A percentile compares a stretch with the other conserved stretches of the same genome.
Evolutionary conservation across 441 rosid genomes (phyloP).

Genomic region (Arabidopsis lyrata): DNA sequence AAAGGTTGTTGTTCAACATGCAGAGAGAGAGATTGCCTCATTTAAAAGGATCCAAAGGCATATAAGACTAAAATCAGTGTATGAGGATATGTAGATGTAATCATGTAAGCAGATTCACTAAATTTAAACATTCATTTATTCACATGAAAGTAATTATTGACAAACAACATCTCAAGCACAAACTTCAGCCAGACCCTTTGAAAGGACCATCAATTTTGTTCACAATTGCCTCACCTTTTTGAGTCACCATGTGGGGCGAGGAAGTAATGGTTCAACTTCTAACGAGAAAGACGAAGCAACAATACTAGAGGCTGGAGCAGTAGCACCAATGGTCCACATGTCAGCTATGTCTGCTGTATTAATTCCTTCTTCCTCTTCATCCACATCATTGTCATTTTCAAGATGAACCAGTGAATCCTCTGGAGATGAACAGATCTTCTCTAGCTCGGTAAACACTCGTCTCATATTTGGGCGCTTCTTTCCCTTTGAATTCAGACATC

Average conservation of each 20-base stretch:
- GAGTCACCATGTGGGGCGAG: conserved; percentile 8
- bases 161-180: background rate
- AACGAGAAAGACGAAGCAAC: background rate
- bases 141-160: too few species aligned
- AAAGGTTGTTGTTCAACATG: too few species aligned
- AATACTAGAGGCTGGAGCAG: background rate
- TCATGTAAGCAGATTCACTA: too few species aligned
- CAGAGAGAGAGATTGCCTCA: too few species aligned
- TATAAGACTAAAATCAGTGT: too few species aligned
- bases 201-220: background rate
- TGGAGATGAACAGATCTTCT: conserved; percentile 19
- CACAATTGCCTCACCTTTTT: background rate
- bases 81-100: too few species aligned
- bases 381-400: background rate
- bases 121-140: too few species aligned
- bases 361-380: conserved; percentile 17
- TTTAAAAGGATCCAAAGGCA: too few species aligned
- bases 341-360: background rate
- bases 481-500: conserved; percentile 44
- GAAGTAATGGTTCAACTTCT: conserved; percentile 15
- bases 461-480: conserved; percentile 47
- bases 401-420: background rate
- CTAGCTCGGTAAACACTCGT: conserved; percentile 40
- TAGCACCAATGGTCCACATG: background rate
- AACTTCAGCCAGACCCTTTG: background rate